A percentile compares a stretch with the other conserved stretches of the same genome.
These are phyloP conservation scores for Ascochyta fabae DNA, from an alignment of 2,329 filamentous ascomycete genomes.

Conservation along the genomic window DNA sequence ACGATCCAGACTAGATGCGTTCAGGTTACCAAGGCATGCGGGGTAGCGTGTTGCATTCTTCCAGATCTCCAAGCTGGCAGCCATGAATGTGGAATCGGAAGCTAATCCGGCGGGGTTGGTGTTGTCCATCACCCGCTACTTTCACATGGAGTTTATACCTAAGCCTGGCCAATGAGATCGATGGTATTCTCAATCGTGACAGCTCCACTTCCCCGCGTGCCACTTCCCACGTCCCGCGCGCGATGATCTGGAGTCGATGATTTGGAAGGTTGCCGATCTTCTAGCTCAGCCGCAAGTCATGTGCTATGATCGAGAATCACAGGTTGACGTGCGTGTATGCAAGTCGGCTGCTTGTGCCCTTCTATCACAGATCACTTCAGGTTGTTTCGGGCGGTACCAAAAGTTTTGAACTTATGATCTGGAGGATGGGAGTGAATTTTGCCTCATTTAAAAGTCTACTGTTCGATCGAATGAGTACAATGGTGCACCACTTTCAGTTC, in stretches of 20 bases:
- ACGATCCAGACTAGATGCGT: slow-evolving; percentile 6
- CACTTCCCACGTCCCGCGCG: background rate
- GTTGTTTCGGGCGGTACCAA: background rate
- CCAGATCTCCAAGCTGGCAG: slow-evolving; percentile 3
- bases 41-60: slow-evolving; percentile 11
- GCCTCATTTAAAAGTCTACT: too few species aligned
- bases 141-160: slow-evolving; percentile 3
- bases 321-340: slow-evolving; percentile 1
- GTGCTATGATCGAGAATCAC: slow-evolving; percentile 1
- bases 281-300: slow-evolving; percentile 15
- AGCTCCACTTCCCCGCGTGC: slow-evolving; percentile 6
- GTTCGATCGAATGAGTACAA: background rate
- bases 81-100: slow-evolving; percentile 3
- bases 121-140: slow-evolving; percentile 1
- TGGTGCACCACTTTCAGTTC: background rate
- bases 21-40: slow-evolving; percentile 6
- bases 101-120: slow-evolving; percentile 12
- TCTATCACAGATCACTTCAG: too few species aligned
- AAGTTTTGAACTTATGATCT: background rate
- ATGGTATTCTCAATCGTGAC: slow-evolving; percentile 1
- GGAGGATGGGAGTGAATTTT: background rate
- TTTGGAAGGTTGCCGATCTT: slow-evolving; percentile 15
- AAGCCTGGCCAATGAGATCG: slow-evolving; percentile 1
- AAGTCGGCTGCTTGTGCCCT: slow-evolving; percentile 10
- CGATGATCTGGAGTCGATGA: slow-evolving; percentile 7